Evolutionary conservation across 148 eudicot species (phyloP), one percentile per base, ranked within the genome.

Genomic region (Chenopodium formosanum): DNA sequence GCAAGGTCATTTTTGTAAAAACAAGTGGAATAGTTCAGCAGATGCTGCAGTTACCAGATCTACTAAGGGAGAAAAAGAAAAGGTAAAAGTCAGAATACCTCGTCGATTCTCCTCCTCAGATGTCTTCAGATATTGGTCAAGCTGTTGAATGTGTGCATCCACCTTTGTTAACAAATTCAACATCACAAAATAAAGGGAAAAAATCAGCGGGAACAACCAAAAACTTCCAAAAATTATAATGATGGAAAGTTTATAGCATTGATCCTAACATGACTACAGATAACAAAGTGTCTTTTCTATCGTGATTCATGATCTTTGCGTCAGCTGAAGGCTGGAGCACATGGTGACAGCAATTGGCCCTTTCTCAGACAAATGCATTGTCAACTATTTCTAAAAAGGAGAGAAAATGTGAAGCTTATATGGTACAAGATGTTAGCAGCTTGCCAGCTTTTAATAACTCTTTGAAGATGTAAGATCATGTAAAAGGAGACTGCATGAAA

Each of bases 81-180:
- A 79, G 52, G 31, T 37, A 46, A 14, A 22, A 70, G 66, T 56
- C 27, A 79, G 65, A 80, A 75, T 91, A 95, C 97, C 97, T 25
- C 94, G 94, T 31, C 92, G 89, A 52, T 83, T 89, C 67, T 93
- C 98, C 88, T 93, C 97, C 82, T 94, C 92, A 81, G 90, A 84
- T 72, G 86, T 92, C 84, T 85, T 93, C 81, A 95, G 83, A 83
- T 93, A 94, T 81, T 93, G 97, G 90, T 95, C 98, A 81, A 95
- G 97, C 79, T 93, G 98, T 78, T 95, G 98, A 83, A 95, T 86
- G 81, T 95, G 97, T 77, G 94, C 78, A 86, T 95, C 98, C 64
- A 95, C 98, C 98, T 95, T 82, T 95, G 83, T 87, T 75, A 70
- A 65, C 82, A 32, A 19, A 76, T 73, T 65, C 78, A 77, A 65